Evolutionary conservation across 225 moss, liverwort and hornwort genomes (phyloP).

Genomic region (Ulota crispa): DNA sequence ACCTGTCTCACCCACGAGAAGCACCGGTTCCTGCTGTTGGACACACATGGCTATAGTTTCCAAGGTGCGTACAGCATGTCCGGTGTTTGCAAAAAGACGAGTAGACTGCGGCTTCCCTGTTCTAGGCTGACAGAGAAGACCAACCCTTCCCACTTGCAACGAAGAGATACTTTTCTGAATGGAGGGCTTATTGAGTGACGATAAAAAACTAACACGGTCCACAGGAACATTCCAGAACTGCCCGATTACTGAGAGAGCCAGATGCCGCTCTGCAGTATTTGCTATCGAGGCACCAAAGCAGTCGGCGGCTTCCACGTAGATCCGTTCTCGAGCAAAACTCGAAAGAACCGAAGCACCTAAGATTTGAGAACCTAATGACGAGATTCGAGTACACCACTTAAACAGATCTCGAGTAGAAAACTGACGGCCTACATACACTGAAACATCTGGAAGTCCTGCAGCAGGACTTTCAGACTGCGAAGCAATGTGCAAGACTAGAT

Average conservation of each 20-base stretch:
- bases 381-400: slow-evolving; percentile 81
- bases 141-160: slow-evolving; percentile 75
- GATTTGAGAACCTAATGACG: slow-evolving; percentile 54
- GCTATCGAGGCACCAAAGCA: slow-evolving; percentile 88
- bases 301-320: slow-evolving; percentile 89
- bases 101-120: slow-evolving; percentile 56
- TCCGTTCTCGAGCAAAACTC: slow-evolving; percentile 65
- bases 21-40: slow-evolving; percentile 87
- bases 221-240: slow-evolving; percentile 71
- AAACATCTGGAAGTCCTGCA: slow-evolving; percentile 51
- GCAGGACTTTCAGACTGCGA: slow-evolving; percentile 55
- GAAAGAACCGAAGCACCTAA: slow-evolving; percentile 50
- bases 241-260: slow-evolving; percentile 69
- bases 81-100: slow-evolving; percentile 82
- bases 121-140: slow-evolving; percentile 34
- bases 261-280: slow-evolving; percentile 60
- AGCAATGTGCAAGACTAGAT: slow-evolving; percentile 69
- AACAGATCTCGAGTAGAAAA: slow-evolving; percentile 93
- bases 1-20: slow-evolving; percentile 96
- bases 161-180: slow-evolving; percentile 58
- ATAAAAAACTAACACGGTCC: slow-evolving; percentile 66
- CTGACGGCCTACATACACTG: slow-evolving; percentile 79
- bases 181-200: slow-evolving; percentile 67
- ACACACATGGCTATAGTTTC: slow-evolving; percentile 84
- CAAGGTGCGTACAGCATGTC: slow-evolving; percentile 81